Conservation (phyloP, 2,329 filamentous ascomycete species). For the Fusarium sp. region DNA sequence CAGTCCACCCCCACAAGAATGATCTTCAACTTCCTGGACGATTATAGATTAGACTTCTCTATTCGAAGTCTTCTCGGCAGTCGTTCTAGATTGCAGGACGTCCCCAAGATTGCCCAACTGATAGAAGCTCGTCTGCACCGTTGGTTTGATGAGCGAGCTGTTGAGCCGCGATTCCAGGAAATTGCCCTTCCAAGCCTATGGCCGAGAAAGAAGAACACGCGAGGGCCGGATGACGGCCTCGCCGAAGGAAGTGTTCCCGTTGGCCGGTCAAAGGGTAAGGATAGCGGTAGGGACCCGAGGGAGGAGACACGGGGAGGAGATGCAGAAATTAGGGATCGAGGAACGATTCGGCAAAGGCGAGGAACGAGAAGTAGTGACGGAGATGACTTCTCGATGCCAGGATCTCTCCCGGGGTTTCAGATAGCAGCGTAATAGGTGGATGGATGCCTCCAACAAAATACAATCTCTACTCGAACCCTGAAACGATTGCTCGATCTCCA, state of each 20-base stretch:
- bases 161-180: constrained; percentile 88
- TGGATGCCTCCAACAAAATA: constrained; percentile 13
- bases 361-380: constrained; percentile 54
- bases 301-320: constrained; percentile 66
- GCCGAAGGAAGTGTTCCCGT: constrained; percentile 62
- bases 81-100: constrained; percentile 83
- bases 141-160: constrained; percentile 90
- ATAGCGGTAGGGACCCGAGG: constrained; percentile 63
- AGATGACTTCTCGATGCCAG: constrained; percentile 61
- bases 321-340: constrained; percentile 55
- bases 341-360: constrained; percentile 57
- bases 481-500: constrained; percentile 5
- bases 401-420: constrained; percentile 59
- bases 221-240: constrained; percentile 74
- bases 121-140: constrained; percentile 83
- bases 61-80: constrained; percentile 84
- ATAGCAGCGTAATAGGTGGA: constrained; percentile 46
- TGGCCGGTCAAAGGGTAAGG: constrained; percentile 67
- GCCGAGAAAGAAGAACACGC: constrained; percentile 86
- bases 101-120: constrained; percentile 88
- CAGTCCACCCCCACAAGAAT: constrained; percentile 80
- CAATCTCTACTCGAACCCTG: constrained; percentile 16
- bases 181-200: constrained; percentile 86
- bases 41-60: constrained; percentile 86
- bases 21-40: constrained; percentile 92